Evolutionary conservation across 371 early-diverging fungal species (phyloP), one percentile per base, ranked within the genome.

Genomic region (Chytridium lagenaria): DNA sequence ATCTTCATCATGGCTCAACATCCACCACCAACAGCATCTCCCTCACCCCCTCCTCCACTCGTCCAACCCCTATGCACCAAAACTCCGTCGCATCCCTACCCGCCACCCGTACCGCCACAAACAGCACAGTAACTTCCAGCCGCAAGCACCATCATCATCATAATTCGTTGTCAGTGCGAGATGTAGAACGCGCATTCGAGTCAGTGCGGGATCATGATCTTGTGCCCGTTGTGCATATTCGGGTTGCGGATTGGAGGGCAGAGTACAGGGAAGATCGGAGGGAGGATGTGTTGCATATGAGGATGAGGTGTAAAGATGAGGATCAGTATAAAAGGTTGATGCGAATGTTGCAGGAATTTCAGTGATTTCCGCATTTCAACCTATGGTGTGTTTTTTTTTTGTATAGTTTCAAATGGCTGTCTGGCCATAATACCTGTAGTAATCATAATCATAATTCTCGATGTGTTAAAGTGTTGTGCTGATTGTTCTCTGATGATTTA

Each of bases 171-270:
- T 44, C 44, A 19, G 44, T 44, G 19, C 44, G 44, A 7, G 44
- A 44, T 19, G 44, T 44, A 7, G 44, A 44, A 19, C 7, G 44
- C 7, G 44, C 44, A 19, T 44, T 44, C 19, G 44, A 44, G 7
- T 7, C 44, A 7, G 19, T 19, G 19, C 44, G 44, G 7, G 44
- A 44, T 19, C 44, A 44, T 44, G 44, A 44, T 44, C 44, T 44
- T 7, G 44, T 44, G 7, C 44, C 44, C 19, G 44, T 44, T 2
- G 67, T 72, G 7, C 59, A 68, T 12, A 34, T 72, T 2, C 7
- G 59, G 12, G 67, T 72, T 16, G 51, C 49, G 52, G 73, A 72
- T 57, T 72, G 73, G 73, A 49, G 55, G 22, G 22, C 67, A 23
- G 73, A 67, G 26, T 72, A 72, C 55, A 3, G 34, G 22, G 73